Percentiles rank a stretch among this genome's conserved stretches.
Conservation (phyloP, 2,329 filamentous ascomycete species). For the Sarocladiaceae sp. region DNA sequence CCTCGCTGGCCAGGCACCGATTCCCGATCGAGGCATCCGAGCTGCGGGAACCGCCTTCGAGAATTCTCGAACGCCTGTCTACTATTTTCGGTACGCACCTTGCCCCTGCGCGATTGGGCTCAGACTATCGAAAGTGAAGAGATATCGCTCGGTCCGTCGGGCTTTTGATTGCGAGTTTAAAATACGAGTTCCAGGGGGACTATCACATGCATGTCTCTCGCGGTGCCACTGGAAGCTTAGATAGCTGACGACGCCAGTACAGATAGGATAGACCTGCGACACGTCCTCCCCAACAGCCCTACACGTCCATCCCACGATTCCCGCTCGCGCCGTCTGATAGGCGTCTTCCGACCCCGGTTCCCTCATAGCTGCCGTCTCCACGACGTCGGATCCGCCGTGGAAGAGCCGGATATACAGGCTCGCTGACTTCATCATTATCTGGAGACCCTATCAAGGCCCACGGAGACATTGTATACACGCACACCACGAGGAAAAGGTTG, state of each 20-base stretch:
- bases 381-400: neutral
- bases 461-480: too few species aligned
- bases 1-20: neutral
- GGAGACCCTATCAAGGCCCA: too few species aligned
- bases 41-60: neutral
- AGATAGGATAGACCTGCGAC: too few species aligned
- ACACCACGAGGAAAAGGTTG: too few species aligned
- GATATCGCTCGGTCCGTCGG: neutral
- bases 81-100: neutral
- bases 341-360: neutral
- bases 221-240: too few species aligned
- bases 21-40: slow-evolving; percentile 9
- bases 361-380: neutral
- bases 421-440: too few species aligned
- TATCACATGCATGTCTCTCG: too few species aligned
- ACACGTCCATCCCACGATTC: slow-evolving; percentile 1
- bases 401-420: neutral
- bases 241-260: too few species aligned
- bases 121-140: neutral
- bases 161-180: too few species aligned
- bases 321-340: slow-evolving; percentile 6
- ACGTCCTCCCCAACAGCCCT: slow-evolving; percentile 3
- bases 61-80: neutral
- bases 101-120: neutral
- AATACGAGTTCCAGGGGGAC: too few species aligned